phyloP scores from a whole-genome alignment of 257 asterid genomes.

The Thymus quinquecostatus region DNA sequence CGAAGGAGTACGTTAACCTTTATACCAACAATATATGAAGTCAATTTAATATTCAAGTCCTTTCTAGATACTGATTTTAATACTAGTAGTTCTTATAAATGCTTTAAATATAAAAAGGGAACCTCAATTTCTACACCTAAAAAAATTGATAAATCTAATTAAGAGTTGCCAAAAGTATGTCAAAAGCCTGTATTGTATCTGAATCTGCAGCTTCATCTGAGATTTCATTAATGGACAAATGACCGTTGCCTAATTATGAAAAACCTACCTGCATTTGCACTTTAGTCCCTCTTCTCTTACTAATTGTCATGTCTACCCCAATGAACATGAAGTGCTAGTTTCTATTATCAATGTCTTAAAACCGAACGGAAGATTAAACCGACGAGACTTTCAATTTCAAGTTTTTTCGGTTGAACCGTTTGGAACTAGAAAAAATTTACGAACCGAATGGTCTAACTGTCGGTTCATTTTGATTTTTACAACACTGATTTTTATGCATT shows the following conservation, averaged over 20 bases:
- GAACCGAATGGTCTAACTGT: no score
- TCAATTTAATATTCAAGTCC: no score
- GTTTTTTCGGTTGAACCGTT: no score
- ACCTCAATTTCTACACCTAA: constrained; percentile 3
- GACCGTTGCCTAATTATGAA: constrained; percentile 23
- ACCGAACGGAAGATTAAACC: no score
- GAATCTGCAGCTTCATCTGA: constrained; percentile 29
- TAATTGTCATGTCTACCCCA: constrained; percentile 7
- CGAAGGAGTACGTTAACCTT: no score
- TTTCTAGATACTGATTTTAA: not conserved
- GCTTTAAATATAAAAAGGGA: constrained; percentile 14
- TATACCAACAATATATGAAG: no score
- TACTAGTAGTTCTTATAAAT: not conserved
- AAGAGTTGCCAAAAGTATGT: constrained; percentile 24
- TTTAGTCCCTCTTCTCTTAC: constrained; percentile 29
- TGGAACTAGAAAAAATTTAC: no score
- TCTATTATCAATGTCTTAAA: no score
- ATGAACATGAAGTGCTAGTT: no score
- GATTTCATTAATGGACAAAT: constrained; percentile 28
- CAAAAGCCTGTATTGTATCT: constrained; percentile 29
- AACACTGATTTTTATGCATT: no score
- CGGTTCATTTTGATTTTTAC: no score
- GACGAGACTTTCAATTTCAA: no score
- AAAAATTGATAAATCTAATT: constrained; percentile 9
- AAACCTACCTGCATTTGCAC: not conserved